A percentile compares a stretch with the other conserved stretches of the same genome.
Conservation (phyloP, 2,329 filamentous ascomycete species). For the Neocatenulostroma microsporum region DNA sequence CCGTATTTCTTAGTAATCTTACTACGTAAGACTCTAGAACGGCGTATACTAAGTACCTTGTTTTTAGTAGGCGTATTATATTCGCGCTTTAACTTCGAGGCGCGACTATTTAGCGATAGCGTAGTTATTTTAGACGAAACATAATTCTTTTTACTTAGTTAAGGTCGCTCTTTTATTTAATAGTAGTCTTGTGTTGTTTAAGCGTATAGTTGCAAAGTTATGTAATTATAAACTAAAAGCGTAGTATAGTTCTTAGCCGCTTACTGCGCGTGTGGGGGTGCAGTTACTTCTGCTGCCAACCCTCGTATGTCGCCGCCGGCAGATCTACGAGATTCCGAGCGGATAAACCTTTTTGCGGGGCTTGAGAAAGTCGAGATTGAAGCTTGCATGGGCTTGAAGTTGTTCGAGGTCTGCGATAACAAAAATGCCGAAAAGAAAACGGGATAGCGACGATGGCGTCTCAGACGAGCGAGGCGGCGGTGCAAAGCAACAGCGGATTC, state of each 20-base stretch:
- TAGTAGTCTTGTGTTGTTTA: background rate
- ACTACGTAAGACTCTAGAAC: too few species aligned
- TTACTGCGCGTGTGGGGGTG: background rate
- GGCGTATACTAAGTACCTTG: background rate
- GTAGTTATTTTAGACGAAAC: background rate
- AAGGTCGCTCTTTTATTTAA: background rate
- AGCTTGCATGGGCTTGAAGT: too few species aligned
- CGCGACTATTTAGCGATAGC: background rate
- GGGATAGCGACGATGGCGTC: conserved; percentile 17
- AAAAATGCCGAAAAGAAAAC: conserved; percentile 30
- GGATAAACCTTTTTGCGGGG: too few species aligned
- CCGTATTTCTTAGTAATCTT: too few species aligned
- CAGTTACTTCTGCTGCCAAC: background rate
- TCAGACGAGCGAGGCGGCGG: conserved; percentile 17
- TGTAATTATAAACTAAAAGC: background rate
- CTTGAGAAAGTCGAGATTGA: too few species aligned
- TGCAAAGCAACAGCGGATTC: conserved; percentile 38
- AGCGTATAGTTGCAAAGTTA: background rate
- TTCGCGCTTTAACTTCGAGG: background rate
- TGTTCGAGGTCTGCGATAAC: too few species aligned
- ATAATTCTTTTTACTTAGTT: background rate
- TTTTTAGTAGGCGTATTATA: background rate
- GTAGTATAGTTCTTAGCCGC: background rate
- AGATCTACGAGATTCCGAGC: too few species aligned
- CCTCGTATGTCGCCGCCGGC: too few species aligned